phyloP scores from a whole-genome alignment of 192 early-diverging fungal genomes.

The Coemansia sp. region DNA sequence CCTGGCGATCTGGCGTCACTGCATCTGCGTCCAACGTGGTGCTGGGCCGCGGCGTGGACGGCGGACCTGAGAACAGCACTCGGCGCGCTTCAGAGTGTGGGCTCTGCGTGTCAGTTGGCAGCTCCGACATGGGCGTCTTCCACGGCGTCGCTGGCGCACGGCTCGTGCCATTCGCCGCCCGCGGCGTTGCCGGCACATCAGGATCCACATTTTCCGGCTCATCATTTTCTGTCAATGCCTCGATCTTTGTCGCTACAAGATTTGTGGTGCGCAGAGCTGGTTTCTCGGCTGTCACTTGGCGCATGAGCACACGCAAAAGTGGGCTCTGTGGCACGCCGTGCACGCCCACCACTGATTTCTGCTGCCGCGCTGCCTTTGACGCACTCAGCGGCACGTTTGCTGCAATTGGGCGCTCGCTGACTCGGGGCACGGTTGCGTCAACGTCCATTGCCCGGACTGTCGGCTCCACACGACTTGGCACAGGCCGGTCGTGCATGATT shows the following conservation, averaged over 20 bases:
- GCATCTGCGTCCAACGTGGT: background rate
- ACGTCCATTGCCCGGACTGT: background rate
- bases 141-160: slow-evolving; percentile 4
- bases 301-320: slow-evolving; percentile 34
- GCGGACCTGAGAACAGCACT: slow-evolving; percentile 40
- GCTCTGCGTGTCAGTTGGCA: background rate
- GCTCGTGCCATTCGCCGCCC: background rate
- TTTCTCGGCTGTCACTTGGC: slow-evolving; percentile 26
- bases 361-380: slow-evolving; percentile 29
- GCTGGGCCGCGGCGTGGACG: slow-evolving; percentile 24
- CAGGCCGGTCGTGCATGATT: background rate
- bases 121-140: slow-evolving; percentile 19
- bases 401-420: background rate
- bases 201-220: background rate
- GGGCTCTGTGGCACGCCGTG: slow-evolving; percentile 23
- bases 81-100: slow-evolving; percentile 1
- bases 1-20: background rate
- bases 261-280: background rate
- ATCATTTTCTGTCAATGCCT: background rate
- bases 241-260: background rate
- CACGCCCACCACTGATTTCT: slow-evolving; percentile 17
- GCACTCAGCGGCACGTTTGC: slow-evolving; percentile 22
- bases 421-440: background rate
- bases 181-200: slow-evolving; percentile 5
- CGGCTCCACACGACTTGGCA: background rate